Evolutionary conservation across 306 rosid genomes (phyloP).

Genomic region (Corylus avellana): DNA sequence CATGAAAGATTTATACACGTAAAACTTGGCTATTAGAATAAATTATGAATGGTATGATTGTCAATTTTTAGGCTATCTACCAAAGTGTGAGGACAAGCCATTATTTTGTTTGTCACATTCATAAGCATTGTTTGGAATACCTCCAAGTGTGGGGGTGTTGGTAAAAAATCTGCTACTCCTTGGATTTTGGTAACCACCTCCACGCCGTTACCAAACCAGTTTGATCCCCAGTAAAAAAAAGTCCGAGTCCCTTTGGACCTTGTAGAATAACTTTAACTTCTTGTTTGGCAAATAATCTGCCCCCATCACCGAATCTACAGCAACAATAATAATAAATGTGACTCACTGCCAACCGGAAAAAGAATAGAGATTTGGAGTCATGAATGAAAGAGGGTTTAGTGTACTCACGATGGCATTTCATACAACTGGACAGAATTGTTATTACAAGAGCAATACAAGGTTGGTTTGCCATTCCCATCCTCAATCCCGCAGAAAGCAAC

Average conservation of each 20-base stretch:
- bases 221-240: slow-evolving; percentile 46
- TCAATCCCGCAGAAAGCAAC: slow-evolving; percentile 37
- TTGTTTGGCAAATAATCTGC: slow-evolving; percentile 36
- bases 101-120: no score
- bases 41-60: no score
- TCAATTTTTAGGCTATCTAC: no score
- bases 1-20: no score
- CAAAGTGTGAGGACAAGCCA: no score
- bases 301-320: slow-evolving; percentile 41
- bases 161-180: not conserved
- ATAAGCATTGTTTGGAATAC: no score
- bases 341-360: not conserved
- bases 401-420: slow-evolving; percentile 54
- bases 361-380: not conserved
- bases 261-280: slow-evolving; percentile 22
- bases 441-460: slow-evolving; percentile 38
- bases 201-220: slow-evolving; percentile 40
- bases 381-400: not conserved
- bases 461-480: slow-evolving; percentile 26
- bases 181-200: slow-evolving; percentile 31
- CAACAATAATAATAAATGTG: not conserved
- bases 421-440: slow-evolving; percentile 43
- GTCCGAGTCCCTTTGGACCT: slow-evolving; percentile 42
- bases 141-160: no score
- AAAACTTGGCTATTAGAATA: no score